A percentile compares a stretch with the other conserved stretches of the same genome.
phyloP scores from a whole-genome alignment of 1,284 basidiomycete species.

The Coniferiporia sulphurascens region DNA sequence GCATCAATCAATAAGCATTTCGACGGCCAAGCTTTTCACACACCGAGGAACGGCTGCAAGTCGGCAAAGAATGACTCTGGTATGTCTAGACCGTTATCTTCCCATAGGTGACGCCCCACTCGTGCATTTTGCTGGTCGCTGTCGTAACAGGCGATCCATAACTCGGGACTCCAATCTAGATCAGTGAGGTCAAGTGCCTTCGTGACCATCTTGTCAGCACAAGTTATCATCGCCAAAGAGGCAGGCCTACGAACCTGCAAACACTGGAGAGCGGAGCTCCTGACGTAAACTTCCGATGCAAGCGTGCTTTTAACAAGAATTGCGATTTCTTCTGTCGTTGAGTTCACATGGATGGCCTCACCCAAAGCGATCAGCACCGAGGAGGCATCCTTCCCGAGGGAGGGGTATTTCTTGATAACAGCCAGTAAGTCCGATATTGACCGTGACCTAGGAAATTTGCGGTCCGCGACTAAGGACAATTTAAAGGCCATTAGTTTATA shows the following conservation, averaged over 20 bases:
- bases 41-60: slow-evolving; percentile 72
- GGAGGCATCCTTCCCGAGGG: slow-evolving; percentile 83
- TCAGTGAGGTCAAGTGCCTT: slow-evolving; percentile 95
- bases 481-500: not conserved
- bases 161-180: slow-evolving; percentile 84
- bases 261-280: slow-evolving; percentile 88
- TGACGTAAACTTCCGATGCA: slow-evolving; percentile 84
- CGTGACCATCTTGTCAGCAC: slow-evolving; percentile 10
- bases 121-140: slow-evolving; percentile 88
- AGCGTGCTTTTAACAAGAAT: slow-evolving; percentile 75
- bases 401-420: slow-evolving; percentile 75
- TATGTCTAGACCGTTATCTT: slow-evolving; percentile 93
- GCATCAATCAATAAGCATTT: slow-evolving; percentile 6
- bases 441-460: slow-evolving; percentile 66
- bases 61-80: slow-evolving; percentile 65
- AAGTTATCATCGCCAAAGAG: not conserved
- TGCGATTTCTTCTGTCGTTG: slow-evolving; percentile 57
- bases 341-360: slow-evolving; percentile 71
- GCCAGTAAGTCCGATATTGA: slow-evolving; percentile 73
- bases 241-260: slow-evolving; percentile 57
- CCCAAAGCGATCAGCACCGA: slow-evolving; percentile 81
- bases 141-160: slow-evolving; percentile 91
- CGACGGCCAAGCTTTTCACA: slow-evolving; percentile 20
- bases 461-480: slow-evolving; percentile 49
- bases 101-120: slow-evolving; percentile 85